These are phyloP conservation scores for Irineochytrium annulatum DNA, from an alignment of 192 early-diverging fungal species.

Conservation along the genomic window DNA sequence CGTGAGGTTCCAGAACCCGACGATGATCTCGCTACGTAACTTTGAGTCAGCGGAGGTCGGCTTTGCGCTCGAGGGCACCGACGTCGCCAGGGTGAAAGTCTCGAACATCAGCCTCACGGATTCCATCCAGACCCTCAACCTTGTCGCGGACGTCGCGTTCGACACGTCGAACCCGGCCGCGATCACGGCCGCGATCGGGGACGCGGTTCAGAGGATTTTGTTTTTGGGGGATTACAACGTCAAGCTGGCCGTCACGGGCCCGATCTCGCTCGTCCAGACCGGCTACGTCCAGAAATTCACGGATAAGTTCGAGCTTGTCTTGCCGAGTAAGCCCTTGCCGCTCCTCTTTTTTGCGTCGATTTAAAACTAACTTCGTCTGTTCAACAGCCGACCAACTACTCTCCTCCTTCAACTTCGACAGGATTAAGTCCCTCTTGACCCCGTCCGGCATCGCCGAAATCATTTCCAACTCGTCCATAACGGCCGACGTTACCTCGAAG, in stretches of 20 bases:
- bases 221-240: slow-evolving; percentile 15
- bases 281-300: slow-evolving; percentile 31
- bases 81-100: slow-evolving; percentile 19
- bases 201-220: slow-evolving; percentile 21
- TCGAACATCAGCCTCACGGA: slow-evolving; percentile 19
- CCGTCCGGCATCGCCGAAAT: neutral
- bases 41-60: slow-evolving; percentile 24
- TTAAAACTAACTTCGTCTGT: slow-evolving; percentile 15
- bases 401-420: neutral
- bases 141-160: slow-evolving; percentile 29
- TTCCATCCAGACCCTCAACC: slow-evolving; percentile 25
- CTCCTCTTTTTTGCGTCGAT: slow-evolving; percentile 3
- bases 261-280: slow-evolving; percentile 20
- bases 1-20: slow-evolving; percentile 34
- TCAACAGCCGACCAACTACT: neutral
- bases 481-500: slow-evolving; percentile 15
- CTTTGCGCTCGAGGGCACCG: slow-evolving; percentile 23
- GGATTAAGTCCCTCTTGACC: neutral
- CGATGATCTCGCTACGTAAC: slow-evolving; percentile 20
- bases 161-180: slow-evolving; percentile 10
- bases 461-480: neutral
- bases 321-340: slow-evolving; percentile 15
- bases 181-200: slow-evolving; percentile 19
- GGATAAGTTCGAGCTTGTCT: slow-evolving; percentile 20
- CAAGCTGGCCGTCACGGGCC: slow-evolving; percentile 23